Conservation (phyloP, 306 rosid species). For the Neltuma alba region DNA sequence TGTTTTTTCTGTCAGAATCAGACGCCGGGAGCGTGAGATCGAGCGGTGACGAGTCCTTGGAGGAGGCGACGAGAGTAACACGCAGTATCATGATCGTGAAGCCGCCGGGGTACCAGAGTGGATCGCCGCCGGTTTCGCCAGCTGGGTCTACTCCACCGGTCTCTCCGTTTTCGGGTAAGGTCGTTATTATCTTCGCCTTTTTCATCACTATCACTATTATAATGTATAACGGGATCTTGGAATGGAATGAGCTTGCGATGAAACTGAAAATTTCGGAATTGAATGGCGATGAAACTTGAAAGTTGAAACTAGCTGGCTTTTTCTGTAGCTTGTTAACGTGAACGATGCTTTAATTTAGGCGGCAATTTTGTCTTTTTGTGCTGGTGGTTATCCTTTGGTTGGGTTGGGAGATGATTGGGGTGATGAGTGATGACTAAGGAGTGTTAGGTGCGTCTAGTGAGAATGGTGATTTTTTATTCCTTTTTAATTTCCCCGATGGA, state of each 20-base stretch:
- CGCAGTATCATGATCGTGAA: constrained; percentile 91
- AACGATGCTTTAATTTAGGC: not conserved
- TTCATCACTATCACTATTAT: not conserved
- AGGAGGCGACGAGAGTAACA: constrained; percentile 61
- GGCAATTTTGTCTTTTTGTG: constrained; percentile 43
- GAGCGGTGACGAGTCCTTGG: constrained; percentile 51
- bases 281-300: not conserved
- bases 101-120: constrained; percentile 72
- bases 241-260: not conserved
- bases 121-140: constrained; percentile 81
- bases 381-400: not conserved
- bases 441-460: not conserved
- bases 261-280: not conserved
- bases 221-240: not conserved
- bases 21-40: constrained; percentile 55
- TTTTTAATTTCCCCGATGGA: not conserved
- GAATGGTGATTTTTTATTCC: not conserved
- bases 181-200: not conserved
- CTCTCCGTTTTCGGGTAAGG: constrained; percentile 88
- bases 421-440: not conserved
- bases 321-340: not conserved
- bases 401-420: not conserved
- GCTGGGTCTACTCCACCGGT: constrained; percentile 88
- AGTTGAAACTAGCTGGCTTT: not conserved
- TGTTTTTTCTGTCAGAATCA: constrained; percentile 47